Evolutionary conservation across 192 early-diverging fungal genomes (phyloP).

Genomic region (Podila clonocystis): DNA sequence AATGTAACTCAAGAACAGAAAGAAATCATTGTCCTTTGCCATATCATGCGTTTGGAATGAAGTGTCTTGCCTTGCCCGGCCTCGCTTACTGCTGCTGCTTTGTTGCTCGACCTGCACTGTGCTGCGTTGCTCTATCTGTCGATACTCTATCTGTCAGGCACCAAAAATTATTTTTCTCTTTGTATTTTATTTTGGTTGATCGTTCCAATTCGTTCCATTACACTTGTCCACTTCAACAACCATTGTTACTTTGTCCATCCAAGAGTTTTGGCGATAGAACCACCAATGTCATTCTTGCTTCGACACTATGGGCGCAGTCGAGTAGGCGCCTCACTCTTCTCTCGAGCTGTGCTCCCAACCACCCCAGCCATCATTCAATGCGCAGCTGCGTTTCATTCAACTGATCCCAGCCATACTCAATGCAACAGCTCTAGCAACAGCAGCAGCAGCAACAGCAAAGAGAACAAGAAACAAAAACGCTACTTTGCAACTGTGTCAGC

Average conservation of each 20-base stretch:
- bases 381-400: slow-evolving; percentile 19
- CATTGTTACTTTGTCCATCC: not conserved
- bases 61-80: not conserved
- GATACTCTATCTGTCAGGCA: too few species aligned
- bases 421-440: not conserved
- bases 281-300: not conserved
- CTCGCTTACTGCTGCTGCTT: not conserved
- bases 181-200: slow-evolving; percentile 3
- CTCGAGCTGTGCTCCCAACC: slow-evolving; percentile 1
- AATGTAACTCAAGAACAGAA: not conserved
- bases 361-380: slow-evolving; percentile 18
- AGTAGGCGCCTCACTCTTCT: too few species aligned
- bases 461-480: slow-evolving; percentile 5
- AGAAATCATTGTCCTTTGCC: too few species aligned
- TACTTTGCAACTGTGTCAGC: slow-evolving; percentile 18
- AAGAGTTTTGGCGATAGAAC: not conserved
- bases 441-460: not conserved
- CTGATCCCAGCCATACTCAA: not conserved
- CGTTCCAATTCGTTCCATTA: slow-evolving; percentile 5
- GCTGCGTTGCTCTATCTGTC: too few species aligned
- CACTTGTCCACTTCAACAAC: not conserved
- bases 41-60: not conserved
- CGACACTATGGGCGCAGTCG: slow-evolving; percentile 3
- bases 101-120: too few species aligned
- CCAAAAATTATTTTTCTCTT: not conserved